A percentile compares a stretch with the other conserved stretches of the same genome.
These are phyloP conservation scores for Fusarium nematophilum DNA, from an alignment of 2,329 filamentous ascomycete genomes.

Conservation along the genomic window DNA sequence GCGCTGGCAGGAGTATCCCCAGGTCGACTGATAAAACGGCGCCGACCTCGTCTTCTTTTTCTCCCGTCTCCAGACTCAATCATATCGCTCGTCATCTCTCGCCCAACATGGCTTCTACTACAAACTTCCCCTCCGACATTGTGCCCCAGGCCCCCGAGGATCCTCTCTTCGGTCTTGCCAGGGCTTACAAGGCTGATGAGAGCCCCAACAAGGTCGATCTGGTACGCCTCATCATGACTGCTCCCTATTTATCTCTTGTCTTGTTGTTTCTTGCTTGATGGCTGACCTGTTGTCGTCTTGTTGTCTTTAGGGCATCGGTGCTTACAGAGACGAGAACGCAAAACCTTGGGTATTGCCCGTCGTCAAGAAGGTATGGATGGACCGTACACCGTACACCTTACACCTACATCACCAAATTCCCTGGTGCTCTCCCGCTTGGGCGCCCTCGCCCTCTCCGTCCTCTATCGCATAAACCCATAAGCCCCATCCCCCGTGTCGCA, in stretches of 20 bases:
- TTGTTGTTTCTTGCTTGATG: constrained; percentile 5
- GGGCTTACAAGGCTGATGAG: constrained; percentile 84
- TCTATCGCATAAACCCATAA: constrained; percentile 17
- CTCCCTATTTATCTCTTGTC: background rate
- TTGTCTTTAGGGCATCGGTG: constrained; percentile 75
- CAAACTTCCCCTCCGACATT: constrained; percentile 76
- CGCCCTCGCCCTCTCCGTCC: constrained; percentile 6
- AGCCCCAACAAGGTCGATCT: constrained; percentile 88
- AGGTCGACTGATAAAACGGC: constrained; percentile 45
- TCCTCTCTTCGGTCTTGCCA: constrained; percentile 92
- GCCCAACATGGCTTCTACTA: constrained; percentile 57
- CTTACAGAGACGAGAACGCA: constrained; percentile 93
- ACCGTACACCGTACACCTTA: too few species aligned
- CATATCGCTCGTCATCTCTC: constrained; percentile 79
- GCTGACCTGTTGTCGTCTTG: constrained; percentile 21
- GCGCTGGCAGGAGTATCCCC: constrained; percentile 35
- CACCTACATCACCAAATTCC: constrained; percentile 5
- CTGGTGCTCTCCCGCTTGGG: constrained; percentile 7
- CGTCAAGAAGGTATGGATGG: constrained; percentile 89
- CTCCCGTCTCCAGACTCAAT: constrained; percentile 65
- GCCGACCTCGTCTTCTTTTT: constrained; percentile 54
- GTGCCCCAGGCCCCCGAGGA: constrained; percentile 95
- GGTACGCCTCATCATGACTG: constrained; percentile 69
- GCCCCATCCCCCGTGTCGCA: constrained; percentile 8
- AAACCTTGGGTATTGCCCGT: constrained; percentile 98